These are phyloP conservation scores for Daldinia concentrica DNA, from an alignment of 495 filamentous ascomycete species.

Conservation along the genomic window DNA sequence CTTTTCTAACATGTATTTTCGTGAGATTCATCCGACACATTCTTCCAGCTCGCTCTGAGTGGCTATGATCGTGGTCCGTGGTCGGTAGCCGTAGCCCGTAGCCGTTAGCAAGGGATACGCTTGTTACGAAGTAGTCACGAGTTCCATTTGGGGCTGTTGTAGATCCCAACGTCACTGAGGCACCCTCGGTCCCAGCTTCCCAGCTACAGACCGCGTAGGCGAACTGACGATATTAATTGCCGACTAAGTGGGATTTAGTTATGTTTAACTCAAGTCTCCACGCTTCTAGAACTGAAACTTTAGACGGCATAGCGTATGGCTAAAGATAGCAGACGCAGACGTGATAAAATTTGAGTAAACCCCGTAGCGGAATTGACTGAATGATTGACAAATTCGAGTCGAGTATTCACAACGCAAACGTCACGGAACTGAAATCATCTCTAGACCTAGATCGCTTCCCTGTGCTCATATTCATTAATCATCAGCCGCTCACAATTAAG, in stretches of 20 bases:
- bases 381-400: neutral
- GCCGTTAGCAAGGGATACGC: slow-evolving; percentile 9
- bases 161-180: slow-evolving; percentile 34
- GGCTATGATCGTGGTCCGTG: neutral
- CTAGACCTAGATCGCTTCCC: neutral
- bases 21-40: neutral
- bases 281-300: slow-evolving; percentile 14
- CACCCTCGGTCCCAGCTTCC: slow-evolving; percentile 16
- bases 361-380: neutral
- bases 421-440: neutral
- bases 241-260: slow-evolving; percentile 38
- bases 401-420: neutral
- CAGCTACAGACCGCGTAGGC: slow-evolving; percentile 10
- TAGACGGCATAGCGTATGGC: neutral
- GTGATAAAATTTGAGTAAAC: neutral
- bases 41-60: neutral
- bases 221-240: slow-evolving; percentile 27
- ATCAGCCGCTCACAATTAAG: slow-evolving; percentile 2
- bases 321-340: neutral
- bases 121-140: slow-evolving; percentile 8
- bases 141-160: slow-evolving; percentile 29
- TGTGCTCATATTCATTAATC: neutral
- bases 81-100: neutral
- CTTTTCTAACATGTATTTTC: slow-evolving; percentile 7
- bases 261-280: slow-evolving; percentile 1